phyloP scores from a whole-genome alignment of 139 green algal genomes.

The Deuterostichococcus epilithicus region DNA sequence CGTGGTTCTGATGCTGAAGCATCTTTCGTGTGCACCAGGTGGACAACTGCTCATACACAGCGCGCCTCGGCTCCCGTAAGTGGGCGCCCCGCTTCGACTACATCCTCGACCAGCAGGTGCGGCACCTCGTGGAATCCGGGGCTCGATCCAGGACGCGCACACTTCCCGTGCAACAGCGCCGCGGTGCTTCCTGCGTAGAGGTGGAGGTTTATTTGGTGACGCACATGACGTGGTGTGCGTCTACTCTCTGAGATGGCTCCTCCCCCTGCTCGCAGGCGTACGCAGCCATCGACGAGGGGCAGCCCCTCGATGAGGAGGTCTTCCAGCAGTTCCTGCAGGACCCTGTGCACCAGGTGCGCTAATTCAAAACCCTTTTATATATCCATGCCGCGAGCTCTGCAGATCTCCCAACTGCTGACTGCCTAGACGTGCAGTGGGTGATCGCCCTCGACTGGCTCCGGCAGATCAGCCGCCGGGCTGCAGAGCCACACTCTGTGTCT shows the following conservation, averaged over 20 bases:
- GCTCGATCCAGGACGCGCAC: too few relatives aligned
- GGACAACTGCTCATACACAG: conserved; percentile 99
- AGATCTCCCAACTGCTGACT: too few relatives aligned
- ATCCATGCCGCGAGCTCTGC: too few relatives aligned
- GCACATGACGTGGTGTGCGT: conserved; percentile 4
- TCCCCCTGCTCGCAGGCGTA: conserved; percentile 38
- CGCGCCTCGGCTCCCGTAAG: conserved; percentile 93
- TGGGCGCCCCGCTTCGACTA: conserved; percentile 99
- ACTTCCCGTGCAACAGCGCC: too few relatives aligned
- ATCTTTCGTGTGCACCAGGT: conserved; percentile 38
- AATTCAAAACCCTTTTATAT: background rate
- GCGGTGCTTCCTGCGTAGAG: too few relatives aligned
- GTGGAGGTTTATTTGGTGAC: too few relatives aligned
- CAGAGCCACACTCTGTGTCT: too few relatives aligned
- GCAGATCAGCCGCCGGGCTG: too few relatives aligned
- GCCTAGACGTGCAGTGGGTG: too few relatives aligned
- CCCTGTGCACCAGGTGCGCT: conserved; percentile 41
- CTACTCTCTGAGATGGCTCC: background rate
- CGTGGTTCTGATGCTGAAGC: too few relatives aligned
- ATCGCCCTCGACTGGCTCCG: too few relatives aligned
- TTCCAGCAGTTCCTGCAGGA: conserved; percentile 49
- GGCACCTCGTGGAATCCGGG: background rate
- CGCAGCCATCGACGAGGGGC: conserved; percentile 66
- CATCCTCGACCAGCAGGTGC: conserved; percentile 89
- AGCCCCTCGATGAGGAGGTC: conserved; percentile 51